phyloP scores from a whole-genome alignment of 2,329 filamentous ascomycete species.

The Paracamarosporium sp. region DNA sequence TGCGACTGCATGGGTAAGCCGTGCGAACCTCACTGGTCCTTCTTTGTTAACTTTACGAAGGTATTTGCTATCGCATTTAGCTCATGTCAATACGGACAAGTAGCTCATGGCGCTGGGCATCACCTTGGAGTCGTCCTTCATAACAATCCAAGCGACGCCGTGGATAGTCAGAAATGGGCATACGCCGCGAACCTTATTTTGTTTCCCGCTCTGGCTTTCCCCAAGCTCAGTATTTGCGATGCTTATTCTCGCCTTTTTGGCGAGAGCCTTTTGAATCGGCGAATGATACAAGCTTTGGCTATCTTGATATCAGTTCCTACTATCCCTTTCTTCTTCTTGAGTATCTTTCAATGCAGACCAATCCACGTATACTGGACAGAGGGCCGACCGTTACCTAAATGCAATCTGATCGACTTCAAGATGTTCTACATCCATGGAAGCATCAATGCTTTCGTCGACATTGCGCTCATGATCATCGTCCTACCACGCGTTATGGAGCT shows the following conservation, averaged over 20 bases:
- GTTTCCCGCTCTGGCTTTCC: conserved; percentile 21
- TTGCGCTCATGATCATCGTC: conserved; percentile 27
- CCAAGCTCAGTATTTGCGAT: conserved; percentile 31
- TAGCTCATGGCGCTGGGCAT: conserved; percentile 23
- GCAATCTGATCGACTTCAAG: conserved; percentile 10
- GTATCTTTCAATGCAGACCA: conserved; percentile 24
- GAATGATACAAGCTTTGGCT: conserved; percentile 20
- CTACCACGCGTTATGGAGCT: conserved; percentile 24
- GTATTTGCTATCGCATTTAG: conserved; percentile 23
- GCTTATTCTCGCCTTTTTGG: conserved; percentile 31
- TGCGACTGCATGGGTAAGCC: conserved; percentile 23
- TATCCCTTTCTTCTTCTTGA: conserved; percentile 22
- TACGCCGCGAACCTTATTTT: conserved; percentile 24
- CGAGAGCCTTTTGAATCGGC: conserved; percentile 17
- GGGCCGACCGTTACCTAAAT: conserved; percentile 21
- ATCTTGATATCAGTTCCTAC: conserved; percentile 16
- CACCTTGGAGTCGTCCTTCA: conserved; percentile 14
- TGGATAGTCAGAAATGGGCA: conserved; percentile 25
- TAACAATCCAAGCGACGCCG: conserved; percentile 6
- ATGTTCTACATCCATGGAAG: conserved; percentile 21
- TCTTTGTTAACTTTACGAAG: conserved; percentile 1
- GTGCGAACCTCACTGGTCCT: neutral
- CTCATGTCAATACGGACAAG: conserved; percentile 28
- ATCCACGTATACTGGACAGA: conserved; percentile 30
- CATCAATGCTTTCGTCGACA: conserved; percentile 21